Conservation (phyloP, 306 rosid genomes). For the Mucuna pruriens region DNA sequence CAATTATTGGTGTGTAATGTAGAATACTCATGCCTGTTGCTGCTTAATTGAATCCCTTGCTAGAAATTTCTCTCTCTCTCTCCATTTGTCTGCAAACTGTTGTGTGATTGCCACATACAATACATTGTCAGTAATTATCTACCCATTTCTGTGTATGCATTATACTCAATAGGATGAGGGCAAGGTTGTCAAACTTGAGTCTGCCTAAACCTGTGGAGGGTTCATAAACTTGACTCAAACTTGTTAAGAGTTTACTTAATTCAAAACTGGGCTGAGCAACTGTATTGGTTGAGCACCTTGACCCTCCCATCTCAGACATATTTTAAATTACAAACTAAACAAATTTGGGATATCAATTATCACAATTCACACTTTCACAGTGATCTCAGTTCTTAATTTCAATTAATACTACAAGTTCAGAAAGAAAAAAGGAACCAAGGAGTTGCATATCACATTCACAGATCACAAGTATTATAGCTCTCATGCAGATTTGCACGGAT, state of each 20-base stretch:
- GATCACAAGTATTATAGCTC: neutral
- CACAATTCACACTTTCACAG: neutral
- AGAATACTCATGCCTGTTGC: slow-evolving; percentile 22
- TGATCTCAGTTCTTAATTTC: slow-evolving; percentile 1
- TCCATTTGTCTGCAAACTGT: neutral
- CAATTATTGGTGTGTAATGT: neutral
- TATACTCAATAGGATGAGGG: slow-evolving; percentile 11
- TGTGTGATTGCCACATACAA: neutral
- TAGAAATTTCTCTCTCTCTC: neutral
- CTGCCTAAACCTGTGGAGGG: neutral
- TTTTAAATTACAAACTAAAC: neutral
- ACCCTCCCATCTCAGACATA: neutral
- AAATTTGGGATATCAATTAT: neutral
- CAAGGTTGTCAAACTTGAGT: neutral
- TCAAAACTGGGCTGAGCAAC: neutral
- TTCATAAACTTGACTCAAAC: neutral
- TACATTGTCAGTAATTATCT: neutral
- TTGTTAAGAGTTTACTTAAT: neutral
- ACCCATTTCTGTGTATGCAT: neutral
- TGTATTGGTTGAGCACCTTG: neutral
- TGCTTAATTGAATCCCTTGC: slow-evolving; percentile 27
- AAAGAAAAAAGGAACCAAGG: neutral
- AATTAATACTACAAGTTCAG: neutral
- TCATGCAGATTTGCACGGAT: neutral
- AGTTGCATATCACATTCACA: neutral